Evolutionary conservation across 2,329 filamentous ascomycete genomes (phyloP), one percentile per base, ranked within the genome.

Genomic region (Phialophora expanda): DNA sequence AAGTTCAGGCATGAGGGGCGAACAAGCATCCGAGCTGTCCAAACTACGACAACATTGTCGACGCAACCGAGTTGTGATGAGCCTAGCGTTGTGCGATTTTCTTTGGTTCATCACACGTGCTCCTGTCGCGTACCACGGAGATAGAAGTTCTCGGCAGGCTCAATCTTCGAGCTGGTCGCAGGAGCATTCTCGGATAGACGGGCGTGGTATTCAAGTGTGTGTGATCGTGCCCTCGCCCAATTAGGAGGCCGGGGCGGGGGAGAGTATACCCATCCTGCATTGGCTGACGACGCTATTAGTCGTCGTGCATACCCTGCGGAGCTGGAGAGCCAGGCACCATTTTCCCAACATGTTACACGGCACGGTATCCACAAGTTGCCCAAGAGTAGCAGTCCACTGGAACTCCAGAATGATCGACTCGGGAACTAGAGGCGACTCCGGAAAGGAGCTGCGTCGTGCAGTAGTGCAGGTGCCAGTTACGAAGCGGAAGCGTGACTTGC

Each of bases 381-480:
- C 24, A 41, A 38, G 44, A 51, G 30, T 30, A 53, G 46, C 11
- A 51, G 26, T 6, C 12, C 26, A 61, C 7, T 41, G 24, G 11
- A 28, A 41, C 46, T 53, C 58, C 48, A 24, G 58, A 32, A 61
- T 28, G 46, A 61, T 61, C 58, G 58, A 41, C 58, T 51, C 58
- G 46, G 58, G 58, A 61, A 44, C 58, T 53, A 61, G 58, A 38
- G 34, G 44, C 44, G 34, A 41, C 46, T 51, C 30, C 57, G 28
- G 28, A n/a, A n/a, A n/a, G n/a, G n/a, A n/a, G n/a, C n/a, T n/a
- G n/a, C 58, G 44, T 54, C 58, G 22, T 53, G 58, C 46, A 61
- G 46, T 61, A 61, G 58, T 61, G 48, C 17, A 20, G 26, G 17
- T 41, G 14, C 17, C 30, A 24, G 56, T 46, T 30, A 48, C 44